A percentile compares a stretch with the other conserved stretches of the same genome.
Evolutionary conservation across 2,329 filamentous ascomycete species (phyloP).

Genomic region (Alternaria hordeiaustralica): DNA sequence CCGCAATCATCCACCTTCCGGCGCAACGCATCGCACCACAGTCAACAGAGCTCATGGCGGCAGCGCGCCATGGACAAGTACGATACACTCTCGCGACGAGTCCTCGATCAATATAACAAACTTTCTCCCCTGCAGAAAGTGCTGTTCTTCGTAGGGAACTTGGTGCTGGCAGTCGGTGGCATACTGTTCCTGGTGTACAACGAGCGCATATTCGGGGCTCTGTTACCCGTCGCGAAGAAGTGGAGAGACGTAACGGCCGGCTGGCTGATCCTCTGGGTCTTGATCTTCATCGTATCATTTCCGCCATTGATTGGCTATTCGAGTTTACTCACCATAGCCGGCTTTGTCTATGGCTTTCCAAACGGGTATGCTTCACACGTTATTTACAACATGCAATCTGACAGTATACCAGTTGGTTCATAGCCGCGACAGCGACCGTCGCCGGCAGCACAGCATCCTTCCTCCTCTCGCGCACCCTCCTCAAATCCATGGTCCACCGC

Average conservation of each 20-base stretch:
- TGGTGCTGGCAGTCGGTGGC: constrained; percentile 62
- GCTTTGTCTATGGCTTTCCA: constrained; percentile 75
- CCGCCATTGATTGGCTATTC: constrained; percentile 89
- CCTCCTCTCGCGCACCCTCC: constrained; percentile 76
- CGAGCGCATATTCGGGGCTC: constrained; percentile 76
- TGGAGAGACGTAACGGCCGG: constrained; percentile 79
- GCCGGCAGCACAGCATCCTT: constrained; percentile 81
- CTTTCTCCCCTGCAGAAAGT: constrained; percentile 68
- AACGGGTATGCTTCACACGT: constrained; percentile 65
- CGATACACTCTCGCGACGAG: constrained; percentile 54
- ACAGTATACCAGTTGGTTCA: constrained; percentile 72
- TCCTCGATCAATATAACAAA: constrained; percentile 59
- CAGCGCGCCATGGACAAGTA: constrained; percentile 53
- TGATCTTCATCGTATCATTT: constrained; percentile 80
- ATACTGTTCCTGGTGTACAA: constrained; percentile 79
- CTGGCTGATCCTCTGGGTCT: constrained; percentile 75
- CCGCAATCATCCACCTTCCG: constrained; percentile 45
- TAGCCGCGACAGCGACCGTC: constrained; percentile 80
- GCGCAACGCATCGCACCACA: constrained; percentile 45
- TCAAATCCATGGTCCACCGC: constrained; percentile 78
- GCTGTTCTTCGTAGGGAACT: constrained; percentile 59
- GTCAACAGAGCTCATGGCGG: constrained; percentile 39
- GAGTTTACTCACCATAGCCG: constrained; percentile 72
- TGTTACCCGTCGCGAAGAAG: constrained; percentile 74
- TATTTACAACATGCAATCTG: constrained; percentile 19